A percentile compares a stretch with the other conserved stretches of the same genome.
These are phyloP conservation scores for Pythium graminicola DNA, from an alignment of 352 stramenopile genomes.

Conservation along the genomic window DNA sequence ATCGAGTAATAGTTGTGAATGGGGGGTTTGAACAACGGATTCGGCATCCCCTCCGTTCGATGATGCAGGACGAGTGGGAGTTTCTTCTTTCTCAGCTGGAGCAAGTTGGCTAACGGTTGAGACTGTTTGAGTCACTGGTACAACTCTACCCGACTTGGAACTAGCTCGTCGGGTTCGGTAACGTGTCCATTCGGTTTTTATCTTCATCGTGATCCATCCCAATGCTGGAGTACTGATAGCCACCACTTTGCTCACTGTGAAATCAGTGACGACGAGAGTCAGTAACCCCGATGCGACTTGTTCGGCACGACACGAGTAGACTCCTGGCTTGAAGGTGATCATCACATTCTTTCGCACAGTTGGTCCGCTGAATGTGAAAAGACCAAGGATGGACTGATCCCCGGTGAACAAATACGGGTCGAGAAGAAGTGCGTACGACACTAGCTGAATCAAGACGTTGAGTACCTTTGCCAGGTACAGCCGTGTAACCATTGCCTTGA, in stretches of 20 bases:
- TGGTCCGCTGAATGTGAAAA: slow-evolving; percentile 38
- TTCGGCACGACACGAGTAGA: slow-evolving; percentile 50
- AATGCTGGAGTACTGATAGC: slow-evolving; percentile 26
- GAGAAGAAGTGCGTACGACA: slow-evolving; percentile 62
- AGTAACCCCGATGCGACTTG: slow-evolving; percentile 58
- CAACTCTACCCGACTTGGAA: neutral
- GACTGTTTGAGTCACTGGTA: neutral
- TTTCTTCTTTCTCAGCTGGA: no score
- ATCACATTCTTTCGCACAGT: slow-evolving; percentile 51
- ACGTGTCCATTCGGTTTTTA: slow-evolving; percentile 5
- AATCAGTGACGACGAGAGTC: slow-evolving; percentile 69
- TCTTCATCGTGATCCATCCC: slow-evolving; percentile 15
- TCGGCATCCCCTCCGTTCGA: no score
- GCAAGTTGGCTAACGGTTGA: no score
- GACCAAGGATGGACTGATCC: slow-evolving; percentile 26
- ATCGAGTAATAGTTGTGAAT: neutral
- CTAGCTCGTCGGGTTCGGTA: neutral
- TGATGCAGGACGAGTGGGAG: no score
- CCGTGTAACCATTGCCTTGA: slow-evolving; percentile 77
- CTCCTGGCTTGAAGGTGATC: slow-evolving; percentile 48
- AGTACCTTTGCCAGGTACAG: slow-evolving; percentile 80
- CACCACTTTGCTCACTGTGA: slow-evolving; percentile 56
- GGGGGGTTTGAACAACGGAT: no score
- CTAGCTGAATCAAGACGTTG: slow-evolving; percentile 75
- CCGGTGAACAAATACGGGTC: slow-evolving; percentile 58